Evolutionary conservation across 352 stramenopile genomes (phyloP), one percentile per base, ranked within the genome.

Genomic region (Phytophthora parvispora): DNA sequence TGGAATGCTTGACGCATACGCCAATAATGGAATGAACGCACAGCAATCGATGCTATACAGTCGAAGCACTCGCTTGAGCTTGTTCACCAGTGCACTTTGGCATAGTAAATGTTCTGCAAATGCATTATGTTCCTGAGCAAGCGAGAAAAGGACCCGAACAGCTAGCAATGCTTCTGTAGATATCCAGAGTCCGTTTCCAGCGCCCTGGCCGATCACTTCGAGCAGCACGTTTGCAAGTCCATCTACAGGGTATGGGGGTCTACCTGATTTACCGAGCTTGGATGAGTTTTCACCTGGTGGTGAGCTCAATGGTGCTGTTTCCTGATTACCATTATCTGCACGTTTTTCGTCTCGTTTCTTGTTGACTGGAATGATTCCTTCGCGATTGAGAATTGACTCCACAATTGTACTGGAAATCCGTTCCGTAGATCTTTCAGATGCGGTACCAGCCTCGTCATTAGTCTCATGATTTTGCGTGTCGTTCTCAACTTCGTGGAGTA

Each of bases 11-110:
- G 75, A 88, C 18, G 92, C 57, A 36, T 88, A 93, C 24, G 84
- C 86, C 15, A 95, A 49, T 4, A 95, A 40, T 0, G 86, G 84
- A 1, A 84, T 88, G 64, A 81, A 93, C 25, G 84, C 69, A 48
- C 78, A 80, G 31, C 54, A 81, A 28, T 91, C 68, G 0, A 60
- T 76, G 49, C 76, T 88, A 62, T 89, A 90, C 7, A 45, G 45
- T 29, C 63, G 36, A 4, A 95, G 51, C 16, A 75, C 78, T 20
- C 71, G 50, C 57, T 89, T 89, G 28, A 95, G 56, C 20, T 77
- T 87, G 3, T 70, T 45, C 4, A 75, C 28, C 16, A 81, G 36
- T 22, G 64, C 27, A 0, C 56, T 62, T 1, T 70, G 68, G 29
- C 61, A 84, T 0, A 95, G 12, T 36, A 77, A 71, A 45, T 92